Percentiles rank a stretch among this genome's conserved stretches.
Conservation (phyloP, 2,329 filamentous ascomycete genomes). For the Aspergillus sp. region DNA sequence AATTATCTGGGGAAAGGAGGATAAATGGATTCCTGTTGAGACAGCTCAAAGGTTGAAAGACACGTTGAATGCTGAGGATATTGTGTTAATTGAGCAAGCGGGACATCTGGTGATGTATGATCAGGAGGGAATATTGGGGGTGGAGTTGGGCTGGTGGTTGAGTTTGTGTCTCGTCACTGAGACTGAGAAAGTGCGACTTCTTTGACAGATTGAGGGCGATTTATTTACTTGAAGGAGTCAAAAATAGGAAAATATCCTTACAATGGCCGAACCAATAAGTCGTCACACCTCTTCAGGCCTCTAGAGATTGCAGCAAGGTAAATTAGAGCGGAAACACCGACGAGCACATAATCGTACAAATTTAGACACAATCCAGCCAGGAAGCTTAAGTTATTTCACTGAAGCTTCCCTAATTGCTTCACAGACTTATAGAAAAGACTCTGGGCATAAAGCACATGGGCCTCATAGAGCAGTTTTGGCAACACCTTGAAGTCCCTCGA, state of each 20-base stretch:
- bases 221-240: too few species aligned
- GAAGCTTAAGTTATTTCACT: too few species aligned
- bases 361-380: too few species aligned
- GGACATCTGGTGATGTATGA: slow-evolving; percentile 50
- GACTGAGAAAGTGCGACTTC: background rate
- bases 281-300: too few species aligned
- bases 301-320: too few species aligned
- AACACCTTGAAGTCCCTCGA: slow-evolving; percentile 6
- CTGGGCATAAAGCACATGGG: slow-evolving; percentile 14
- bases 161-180: background rate
- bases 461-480: slow-evolving; percentile 9
- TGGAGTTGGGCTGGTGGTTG: slow-evolving; percentile 27
- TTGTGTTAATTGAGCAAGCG: slow-evolving; percentile 38
- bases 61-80: slow-evolving; percentile 24
- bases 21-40: slow-evolving; percentile 46
- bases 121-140: slow-evolving; percentile 39
- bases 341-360: too few species aligned
- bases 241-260: too few species aligned
- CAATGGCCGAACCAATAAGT: too few species aligned
- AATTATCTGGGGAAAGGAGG: slow-evolving; percentile 47
- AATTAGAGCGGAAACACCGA: too few species aligned
- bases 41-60: slow-evolving; percentile 34
- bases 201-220: too few species aligned
- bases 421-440: background rate
- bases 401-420: background rate